phyloP scores from a whole-genome alignment of 2,329 filamentous ascomycete genomes.

The Fusarium sterilihyphosum region DNA sequence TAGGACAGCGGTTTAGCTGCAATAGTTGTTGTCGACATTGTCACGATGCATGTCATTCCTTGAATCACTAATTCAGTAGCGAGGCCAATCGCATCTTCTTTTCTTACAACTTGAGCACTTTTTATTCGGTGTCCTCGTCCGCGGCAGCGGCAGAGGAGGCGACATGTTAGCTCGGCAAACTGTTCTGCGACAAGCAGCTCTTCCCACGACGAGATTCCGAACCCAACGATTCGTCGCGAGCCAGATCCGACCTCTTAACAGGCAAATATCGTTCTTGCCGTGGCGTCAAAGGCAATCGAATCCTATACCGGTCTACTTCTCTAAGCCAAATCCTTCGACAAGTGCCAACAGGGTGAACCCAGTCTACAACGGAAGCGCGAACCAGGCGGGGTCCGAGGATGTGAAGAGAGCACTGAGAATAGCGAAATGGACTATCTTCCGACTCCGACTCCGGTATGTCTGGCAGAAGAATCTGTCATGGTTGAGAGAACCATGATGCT shows the following conservation, averaged over 20 bases:
- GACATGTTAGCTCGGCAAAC: slow-evolving; percentile 41
- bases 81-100: slow-evolving; percentile 1
- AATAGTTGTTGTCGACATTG: slow-evolving; percentile 20
- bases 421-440: slow-evolving; percentile 29
- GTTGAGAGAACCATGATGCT: slow-evolving; percentile 1
- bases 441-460: slow-evolving; percentile 45
- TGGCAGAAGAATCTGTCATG: background rate
- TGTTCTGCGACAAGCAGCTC: slow-evolving; percentile 36
- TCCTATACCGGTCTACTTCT: slow-evolving; percentile 48
- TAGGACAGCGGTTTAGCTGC: slow-evolving; percentile 6
- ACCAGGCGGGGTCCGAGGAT: slow-evolving; percentile 12
- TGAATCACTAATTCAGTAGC: slow-evolving; percentile 4
- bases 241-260: slow-evolving; percentile 31
- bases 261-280: slow-evolving; percentile 49
- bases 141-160: slow-evolving; percentile 3
- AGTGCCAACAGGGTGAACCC: background rate
- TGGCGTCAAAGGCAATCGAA: slow-evolving; percentile 43
- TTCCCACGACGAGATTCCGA: slow-evolving; percentile 24
- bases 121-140: background rate
- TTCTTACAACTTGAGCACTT: background rate
- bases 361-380: background rate
- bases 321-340: slow-evolving; percentile 18
- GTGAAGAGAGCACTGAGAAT: slow-evolving; percentile 31
- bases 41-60: slow-evolving; percentile 33
- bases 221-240: slow-evolving; percentile 36